Conservation (phyloP, 225 moss, liverwort and hornwort genomes). For the Thuidium tamariscinum region DNA sequence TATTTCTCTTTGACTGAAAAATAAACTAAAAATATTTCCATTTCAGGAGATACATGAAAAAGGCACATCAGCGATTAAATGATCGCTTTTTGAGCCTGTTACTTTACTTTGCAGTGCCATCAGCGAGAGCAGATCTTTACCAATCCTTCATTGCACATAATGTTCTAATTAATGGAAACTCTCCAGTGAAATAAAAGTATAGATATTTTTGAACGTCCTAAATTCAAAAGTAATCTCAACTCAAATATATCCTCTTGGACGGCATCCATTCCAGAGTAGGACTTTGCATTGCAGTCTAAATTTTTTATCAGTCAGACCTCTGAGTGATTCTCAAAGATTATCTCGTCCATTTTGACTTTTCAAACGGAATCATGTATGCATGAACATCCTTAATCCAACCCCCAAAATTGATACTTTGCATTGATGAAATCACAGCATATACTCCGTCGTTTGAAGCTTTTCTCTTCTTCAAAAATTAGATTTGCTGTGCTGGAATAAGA, state of each 20-base stretch:
- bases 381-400: neutral
- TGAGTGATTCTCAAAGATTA: neutral
- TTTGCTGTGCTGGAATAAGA: neutral
- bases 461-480: neutral
- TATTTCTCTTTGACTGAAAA: too few species aligned
- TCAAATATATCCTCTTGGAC: neutral
- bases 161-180: too few species aligned
- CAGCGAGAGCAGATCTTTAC: too few species aligned
- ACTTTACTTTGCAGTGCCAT: too few species aligned
- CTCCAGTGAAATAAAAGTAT: neutral
- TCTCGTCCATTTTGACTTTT: neutral
- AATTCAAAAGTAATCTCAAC: neutral
- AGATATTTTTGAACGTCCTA: neutral
- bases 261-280: rapidly evolving
- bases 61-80: too few species aligned
- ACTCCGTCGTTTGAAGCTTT: neutral
- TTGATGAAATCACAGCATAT: neutral
- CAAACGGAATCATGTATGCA: neutral
- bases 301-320: too few species aligned
- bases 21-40: too few species aligned
- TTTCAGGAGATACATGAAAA: too few species aligned
- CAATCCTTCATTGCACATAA: neutral
- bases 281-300: too few species aligned
- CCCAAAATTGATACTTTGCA: neutral
- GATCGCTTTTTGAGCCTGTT: too few species aligned